Conservation (phyloP, 106 monocot species). For the Acorus gramineus region DNA sequence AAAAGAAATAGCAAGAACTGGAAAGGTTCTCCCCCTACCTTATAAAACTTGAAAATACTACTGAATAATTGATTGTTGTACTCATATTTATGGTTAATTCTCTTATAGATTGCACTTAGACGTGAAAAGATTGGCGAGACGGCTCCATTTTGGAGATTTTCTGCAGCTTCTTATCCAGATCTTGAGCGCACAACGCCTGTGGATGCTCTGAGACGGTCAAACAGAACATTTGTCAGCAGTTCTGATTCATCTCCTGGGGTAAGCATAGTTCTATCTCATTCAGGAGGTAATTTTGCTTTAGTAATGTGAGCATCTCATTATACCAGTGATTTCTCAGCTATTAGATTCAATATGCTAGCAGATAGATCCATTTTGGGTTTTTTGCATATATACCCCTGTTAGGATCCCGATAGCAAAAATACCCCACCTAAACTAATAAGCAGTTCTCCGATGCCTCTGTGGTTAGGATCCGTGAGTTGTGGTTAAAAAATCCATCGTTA, state of each 20-base stretch:
- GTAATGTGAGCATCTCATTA: too few relatives aligned
- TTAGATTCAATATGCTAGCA: too few relatives aligned
- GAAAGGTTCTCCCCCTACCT: slow-evolving; percentile 43
- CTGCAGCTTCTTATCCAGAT: slow-evolving; percentile 92
- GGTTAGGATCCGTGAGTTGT: too few relatives aligned
- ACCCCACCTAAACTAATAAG: too few relatives aligned
- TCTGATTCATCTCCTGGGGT: slow-evolving; percentile 47
- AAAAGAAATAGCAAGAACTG: slow-evolving; percentile 92
- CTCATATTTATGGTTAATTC: not conserved
- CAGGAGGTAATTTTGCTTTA: not conserved
- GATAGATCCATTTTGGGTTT: too few relatives aligned
- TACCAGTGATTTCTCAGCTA: too few relatives aligned
- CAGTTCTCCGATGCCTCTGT: too few relatives aligned
- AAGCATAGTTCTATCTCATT: slow-evolving; percentile 3
- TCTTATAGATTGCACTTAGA: slow-evolving; percentile 78
- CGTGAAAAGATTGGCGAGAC: slow-evolving; percentile 75
- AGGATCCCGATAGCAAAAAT: too few relatives aligned
- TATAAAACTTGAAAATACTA: not conserved
- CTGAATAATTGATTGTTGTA: not conserved
- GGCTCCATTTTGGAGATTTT: slow-evolving; percentile 94
- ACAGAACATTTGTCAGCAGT: slow-evolving; percentile 15
- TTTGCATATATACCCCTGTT: too few relatives aligned
- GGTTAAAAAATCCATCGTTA: too few relatives aligned
- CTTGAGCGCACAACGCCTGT: slow-evolving; percentile 31
- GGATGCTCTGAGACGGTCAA: slow-evolving; percentile 20